Conservation (phyloP, 345 rosid genomes). For the Rubroshorea leprosula region DNA sequence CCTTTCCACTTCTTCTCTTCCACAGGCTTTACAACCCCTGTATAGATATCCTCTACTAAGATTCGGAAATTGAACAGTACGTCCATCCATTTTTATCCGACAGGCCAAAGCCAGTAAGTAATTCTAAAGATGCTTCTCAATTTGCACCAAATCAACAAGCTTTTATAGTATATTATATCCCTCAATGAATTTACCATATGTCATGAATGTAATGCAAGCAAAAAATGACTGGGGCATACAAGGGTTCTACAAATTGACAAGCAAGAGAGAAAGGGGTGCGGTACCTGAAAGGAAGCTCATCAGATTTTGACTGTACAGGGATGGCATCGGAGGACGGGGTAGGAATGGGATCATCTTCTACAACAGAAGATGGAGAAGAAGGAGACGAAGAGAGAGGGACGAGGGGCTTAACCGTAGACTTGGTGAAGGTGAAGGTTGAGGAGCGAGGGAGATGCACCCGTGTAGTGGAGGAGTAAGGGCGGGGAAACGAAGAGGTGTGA, state of each 20-base stretch:
- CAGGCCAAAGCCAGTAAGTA: too few relatives aligned
- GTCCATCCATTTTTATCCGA: conserved; percentile 1
- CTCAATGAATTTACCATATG: too few relatives aligned
- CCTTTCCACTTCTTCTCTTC: conserved; percentile 65
- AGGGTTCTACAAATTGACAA: background rate
- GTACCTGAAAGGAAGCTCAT: conserved; percentile 39
- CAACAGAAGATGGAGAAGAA: conserved; percentile 35
- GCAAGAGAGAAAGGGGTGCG: background rate
- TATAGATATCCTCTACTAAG: background rate
- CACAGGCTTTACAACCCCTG: conserved; percentile 84
- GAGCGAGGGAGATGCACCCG: too few relatives aligned
- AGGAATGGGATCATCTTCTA: conserved; percentile 27
- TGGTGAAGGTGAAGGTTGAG: conserved; percentile 12
- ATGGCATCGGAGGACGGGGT: conserved; percentile 6
- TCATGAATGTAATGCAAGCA: too few relatives aligned
- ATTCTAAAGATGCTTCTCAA: background rate
- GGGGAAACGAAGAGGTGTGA: too few relatives aligned
- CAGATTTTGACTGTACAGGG: conserved; percentile 24
- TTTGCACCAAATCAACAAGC: background rate
- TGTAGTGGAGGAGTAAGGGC: too few relatives aligned
- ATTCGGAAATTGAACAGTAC: background rate
- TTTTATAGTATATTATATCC: background rate
- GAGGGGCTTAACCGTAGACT: conserved; percentile 28
- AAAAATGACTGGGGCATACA: too few relatives aligned
- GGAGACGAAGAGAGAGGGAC: conserved; percentile 28